Base-by-base conservation (phyloP, 2,329 filamentous ascomycete species). In the Cadophora gregata region DNA sequence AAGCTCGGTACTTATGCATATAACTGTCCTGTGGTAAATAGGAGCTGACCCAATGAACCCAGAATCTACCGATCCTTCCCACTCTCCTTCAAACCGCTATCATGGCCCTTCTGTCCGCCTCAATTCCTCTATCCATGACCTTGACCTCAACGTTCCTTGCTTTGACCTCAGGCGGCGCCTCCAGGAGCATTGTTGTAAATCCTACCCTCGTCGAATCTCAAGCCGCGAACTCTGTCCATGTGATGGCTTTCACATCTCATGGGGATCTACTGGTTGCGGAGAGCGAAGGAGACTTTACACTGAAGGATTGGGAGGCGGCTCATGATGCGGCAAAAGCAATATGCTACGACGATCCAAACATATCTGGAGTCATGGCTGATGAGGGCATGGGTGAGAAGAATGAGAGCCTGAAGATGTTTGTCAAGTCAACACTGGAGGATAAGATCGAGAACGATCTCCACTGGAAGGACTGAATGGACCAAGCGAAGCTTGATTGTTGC, bases 1-100 rank as follows among this genome's bases (percentile, higher is more conserved):
- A 42, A 85, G 82, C 78, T 81, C 86, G 74, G 90, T 92, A 81
- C 62, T 53, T 68, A 64, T 69, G 63, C 74, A 58, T 21, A 61
- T 47, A 59, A 53, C 59, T 31, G 25, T 51, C 64, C 27, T 55
- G 29, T 60, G 24, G 27, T 53, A 62, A 58, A 53, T 64, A 31
- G 66, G 64, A 55, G 59, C 65, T 71, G 45, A 68, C 56, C 56
- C 62, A 27, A 60, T 53, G 65, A 47, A 60, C 55, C 27, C 71
- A 95, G 90, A 92, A 93, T 77, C 85, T 97, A 50, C 84, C 90
- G 59, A 83, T 97, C 55, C 87, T 99, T 63, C 93, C 96, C 27
- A 87, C 92, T 38, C 84, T 97, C 69, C 81, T 97, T 33, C 93
- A 97, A 78, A 90, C 93, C 1, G 86, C 92, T 5, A 82, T 94